Conservation (phyloP, 2,329 filamentous ascomycete genomes). For the Kalaharituber pfeilii region DNA sequence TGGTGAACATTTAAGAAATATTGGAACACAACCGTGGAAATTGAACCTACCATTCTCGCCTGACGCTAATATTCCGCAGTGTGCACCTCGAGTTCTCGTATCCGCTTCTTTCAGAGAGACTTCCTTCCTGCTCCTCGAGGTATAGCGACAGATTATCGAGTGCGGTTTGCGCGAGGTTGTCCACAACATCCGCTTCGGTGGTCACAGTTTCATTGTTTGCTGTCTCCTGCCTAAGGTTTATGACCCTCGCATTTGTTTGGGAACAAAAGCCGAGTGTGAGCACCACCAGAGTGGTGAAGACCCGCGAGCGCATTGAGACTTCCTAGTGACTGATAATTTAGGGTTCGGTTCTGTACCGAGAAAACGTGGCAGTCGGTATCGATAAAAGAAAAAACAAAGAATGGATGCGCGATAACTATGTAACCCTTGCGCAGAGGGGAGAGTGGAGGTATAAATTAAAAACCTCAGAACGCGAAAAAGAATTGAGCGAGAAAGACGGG, state of each 20-base stretch:
- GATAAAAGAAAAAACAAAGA: no score
- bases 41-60: conserved; percentile 1
- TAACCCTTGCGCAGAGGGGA: no score
- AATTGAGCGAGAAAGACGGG: no score
- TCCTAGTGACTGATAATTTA: no score
- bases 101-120: neutral
- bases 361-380: no score
- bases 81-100: neutral
- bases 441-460: no score
- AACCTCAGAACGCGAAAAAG: no score
- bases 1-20: no score
- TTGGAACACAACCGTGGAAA: neutral
- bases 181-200: neutral
- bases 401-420: no score
- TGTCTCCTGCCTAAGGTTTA: neutral
- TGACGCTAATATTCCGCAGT: neutral
- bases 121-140: neutral
- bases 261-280: neutral
- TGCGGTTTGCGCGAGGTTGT: neutral
- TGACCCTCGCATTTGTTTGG: neutral
- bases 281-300: neutral
- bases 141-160: neutral
- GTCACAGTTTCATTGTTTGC: neutral
- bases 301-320: neutral
- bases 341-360: no score